Evolutionary conservation across 805 yeast species (phyloP).

Genomic region (Wickerhamiella vanderwaltii): DNA sequence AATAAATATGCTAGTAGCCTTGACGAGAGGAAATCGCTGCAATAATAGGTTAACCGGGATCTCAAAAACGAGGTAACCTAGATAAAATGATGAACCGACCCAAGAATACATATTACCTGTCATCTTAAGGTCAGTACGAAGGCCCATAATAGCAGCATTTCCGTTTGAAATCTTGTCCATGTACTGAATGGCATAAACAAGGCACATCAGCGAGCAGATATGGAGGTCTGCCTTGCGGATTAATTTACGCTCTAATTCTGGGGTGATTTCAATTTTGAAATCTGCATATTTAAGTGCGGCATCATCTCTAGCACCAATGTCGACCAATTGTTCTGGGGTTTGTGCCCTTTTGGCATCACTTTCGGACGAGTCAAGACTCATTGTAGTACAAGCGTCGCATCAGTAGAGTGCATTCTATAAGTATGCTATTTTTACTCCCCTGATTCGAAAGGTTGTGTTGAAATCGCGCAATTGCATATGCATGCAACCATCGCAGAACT

Average conservation of each 20-base stretch:
- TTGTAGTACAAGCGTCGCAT: no score
- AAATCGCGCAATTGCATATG: no score
- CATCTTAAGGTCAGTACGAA: slow-evolving; percentile 36
- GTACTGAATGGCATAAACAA: slow-evolving; percentile 40
- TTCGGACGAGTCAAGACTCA: no score
- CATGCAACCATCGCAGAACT: no score
- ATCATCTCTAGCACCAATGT: slow-evolving; percentile 9
- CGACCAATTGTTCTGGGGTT: no score
- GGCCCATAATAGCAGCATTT: slow-evolving; percentile 43
- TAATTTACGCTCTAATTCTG: slow-evolving; percentile 16
- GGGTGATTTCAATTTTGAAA: slow-evolving; percentile 1
- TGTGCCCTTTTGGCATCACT: no score
- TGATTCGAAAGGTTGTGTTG: no score
- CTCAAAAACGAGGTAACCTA: slow-evolving; percentile 53
- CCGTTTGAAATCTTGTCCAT: slow-evolving; percentile 49
- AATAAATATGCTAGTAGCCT: slow-evolving; percentile 33
- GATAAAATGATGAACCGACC: slow-evolving; percentile 48
- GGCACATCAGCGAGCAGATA: slow-evolving; percentile 40
- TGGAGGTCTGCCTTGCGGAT: slow-evolving; percentile 40
- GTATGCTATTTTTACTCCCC: no score
- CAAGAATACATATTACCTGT: slow-evolving; percentile 33
- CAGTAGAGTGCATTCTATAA: no score
- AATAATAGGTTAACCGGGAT: slow-evolving; percentile 35
- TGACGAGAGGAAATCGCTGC: slow-evolving; percentile 48
- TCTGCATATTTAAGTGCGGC: slow-evolving; percentile 13